Conservation (phyloP, 352 stramenopile species). For the Pythium dissotocum region DNA sequence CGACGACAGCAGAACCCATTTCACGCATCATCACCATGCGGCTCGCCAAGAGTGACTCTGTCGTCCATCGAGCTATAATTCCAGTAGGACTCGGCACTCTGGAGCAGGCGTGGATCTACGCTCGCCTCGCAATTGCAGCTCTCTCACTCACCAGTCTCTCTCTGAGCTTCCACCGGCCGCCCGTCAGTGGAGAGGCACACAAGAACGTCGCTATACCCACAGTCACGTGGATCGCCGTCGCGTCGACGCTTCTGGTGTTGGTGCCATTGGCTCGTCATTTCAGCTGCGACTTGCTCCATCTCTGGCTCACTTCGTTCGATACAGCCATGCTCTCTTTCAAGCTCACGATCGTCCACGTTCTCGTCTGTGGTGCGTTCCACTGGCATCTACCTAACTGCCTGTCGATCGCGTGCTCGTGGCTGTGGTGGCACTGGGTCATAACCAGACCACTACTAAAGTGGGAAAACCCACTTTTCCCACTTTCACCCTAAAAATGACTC, state of each 20-base stretch:
- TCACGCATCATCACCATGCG: background rate
- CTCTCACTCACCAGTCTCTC: background rate
- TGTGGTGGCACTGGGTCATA: conserved; percentile 5
- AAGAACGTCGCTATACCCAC: background rate
- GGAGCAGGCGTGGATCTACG: background rate
- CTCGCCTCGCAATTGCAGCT: background rate
- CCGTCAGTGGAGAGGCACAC: background rate
- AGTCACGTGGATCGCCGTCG: background rate
- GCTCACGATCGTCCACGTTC: background rate
- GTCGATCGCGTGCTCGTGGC: conserved; percentile 1
- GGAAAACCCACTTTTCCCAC: no score
- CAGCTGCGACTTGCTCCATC: background rate
- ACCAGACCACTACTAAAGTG: no score
- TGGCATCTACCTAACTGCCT: background rate
- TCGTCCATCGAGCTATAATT: background rate
- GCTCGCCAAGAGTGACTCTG: background rate
- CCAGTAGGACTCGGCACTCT: background rate
- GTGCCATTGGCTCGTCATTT: background rate
- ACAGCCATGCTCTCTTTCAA: conserved; percentile 4
- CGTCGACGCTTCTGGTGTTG: background rate
- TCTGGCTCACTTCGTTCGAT: background rate
- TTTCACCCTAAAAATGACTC: no score
- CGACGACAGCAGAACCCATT: background rate
- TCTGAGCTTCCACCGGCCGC: background rate
- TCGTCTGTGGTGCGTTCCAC: background rate